These are phyloP conservation scores for Globisporangium middletonii DNA, from an alignment of 352 stramenopile genomes.

Conservation along the genomic window DNA sequence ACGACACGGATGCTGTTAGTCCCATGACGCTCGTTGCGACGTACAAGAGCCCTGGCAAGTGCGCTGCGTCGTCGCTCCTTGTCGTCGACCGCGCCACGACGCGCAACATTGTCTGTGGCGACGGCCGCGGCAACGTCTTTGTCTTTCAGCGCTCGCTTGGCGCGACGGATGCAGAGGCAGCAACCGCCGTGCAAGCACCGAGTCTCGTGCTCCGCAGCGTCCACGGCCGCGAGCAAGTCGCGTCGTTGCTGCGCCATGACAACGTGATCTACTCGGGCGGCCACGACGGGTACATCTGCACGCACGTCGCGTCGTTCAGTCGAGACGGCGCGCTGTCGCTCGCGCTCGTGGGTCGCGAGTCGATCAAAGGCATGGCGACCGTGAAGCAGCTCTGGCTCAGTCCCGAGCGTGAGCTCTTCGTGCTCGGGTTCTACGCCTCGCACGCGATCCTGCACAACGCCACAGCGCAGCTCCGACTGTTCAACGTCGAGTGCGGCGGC, in stretches of 20 bases:
- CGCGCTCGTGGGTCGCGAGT: conserved; percentile 42
- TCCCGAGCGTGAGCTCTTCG: conserved; percentile 40
- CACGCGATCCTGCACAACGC: conserved; percentile 73
- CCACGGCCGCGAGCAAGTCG: conserved; percentile 66
- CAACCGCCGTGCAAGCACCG: conserved; percentile 8
- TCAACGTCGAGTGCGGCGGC: conserved; percentile 73
- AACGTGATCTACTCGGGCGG: conserved; percentile 57
- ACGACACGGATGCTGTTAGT: background rate
- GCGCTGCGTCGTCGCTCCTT: conserved; percentile 38
- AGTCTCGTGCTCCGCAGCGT: conserved; percentile 35
- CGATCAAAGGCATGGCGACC: conserved; percentile 73
- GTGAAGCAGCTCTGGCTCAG: conserved; percentile 62
- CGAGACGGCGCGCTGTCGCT: conserved; percentile 23
- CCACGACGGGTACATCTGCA: conserved; percentile 81
- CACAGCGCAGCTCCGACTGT: conserved; percentile 62
- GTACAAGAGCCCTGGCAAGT: conserved; percentile 58
- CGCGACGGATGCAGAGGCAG: background rate
- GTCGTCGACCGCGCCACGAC: conserved; percentile 34
- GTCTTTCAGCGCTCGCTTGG: conserved; percentile 38
- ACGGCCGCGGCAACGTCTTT: conserved; percentile 68
- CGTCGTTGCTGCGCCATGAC: conserved; percentile 40
- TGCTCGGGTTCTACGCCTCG: conserved; percentile 79
- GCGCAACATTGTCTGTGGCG: conserved; percentile 60
- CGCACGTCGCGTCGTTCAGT: conserved; percentile 26
- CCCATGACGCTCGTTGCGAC: conserved; percentile 31